Conservation (phyloP, 139 green algal species). For the Auxenochlorella protothecoides region DNA sequence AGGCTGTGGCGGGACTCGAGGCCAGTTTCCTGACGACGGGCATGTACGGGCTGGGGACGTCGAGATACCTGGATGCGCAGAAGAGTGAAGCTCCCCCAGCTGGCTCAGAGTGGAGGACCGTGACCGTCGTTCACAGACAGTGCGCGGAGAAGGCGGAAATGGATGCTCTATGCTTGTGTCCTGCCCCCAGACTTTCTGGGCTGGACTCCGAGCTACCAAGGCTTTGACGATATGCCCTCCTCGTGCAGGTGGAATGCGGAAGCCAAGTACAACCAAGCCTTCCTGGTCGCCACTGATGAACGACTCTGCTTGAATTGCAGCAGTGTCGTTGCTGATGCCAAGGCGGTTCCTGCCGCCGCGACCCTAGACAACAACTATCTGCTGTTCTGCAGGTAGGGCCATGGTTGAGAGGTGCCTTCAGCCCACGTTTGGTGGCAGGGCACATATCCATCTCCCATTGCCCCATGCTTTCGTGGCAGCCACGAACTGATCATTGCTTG, state of each 20-base stretch:
- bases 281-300: slow-evolving; percentile 12
- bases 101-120: too few species aligned
- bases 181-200: background rate
- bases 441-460: too few species aligned
- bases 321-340: slow-evolving; percentile 16
- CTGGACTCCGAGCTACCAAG: background rate
- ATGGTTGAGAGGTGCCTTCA: background rate
- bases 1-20: too few species aligned
- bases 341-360: slow-evolving; percentile 9
- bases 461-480: too few species aligned
- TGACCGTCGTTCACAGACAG: background rate
- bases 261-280: slow-evolving; percentile 46
- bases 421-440: too few species aligned
- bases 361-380: slow-evolving; percentile 33
- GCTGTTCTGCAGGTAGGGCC: slow-evolving; percentile 39
- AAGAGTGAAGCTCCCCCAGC: too few species aligned
- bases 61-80: too few species aligned
- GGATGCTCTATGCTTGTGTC: background rate
- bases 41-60: too few species aligned
- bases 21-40: too few species aligned
- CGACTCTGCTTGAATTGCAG: slow-evolving; percentile 58
- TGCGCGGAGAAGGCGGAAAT: background rate
- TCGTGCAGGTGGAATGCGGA: slow-evolving; percentile 10
- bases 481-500: too few species aligned
- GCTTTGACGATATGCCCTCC: too few species aligned